Percentiles rank a stretch among this genome's conserved stretches.
Evolutionary conservation across 2,329 filamentous ascomycete genomes (phyloP).

Genomic region (Fulvia fulva): DNA sequence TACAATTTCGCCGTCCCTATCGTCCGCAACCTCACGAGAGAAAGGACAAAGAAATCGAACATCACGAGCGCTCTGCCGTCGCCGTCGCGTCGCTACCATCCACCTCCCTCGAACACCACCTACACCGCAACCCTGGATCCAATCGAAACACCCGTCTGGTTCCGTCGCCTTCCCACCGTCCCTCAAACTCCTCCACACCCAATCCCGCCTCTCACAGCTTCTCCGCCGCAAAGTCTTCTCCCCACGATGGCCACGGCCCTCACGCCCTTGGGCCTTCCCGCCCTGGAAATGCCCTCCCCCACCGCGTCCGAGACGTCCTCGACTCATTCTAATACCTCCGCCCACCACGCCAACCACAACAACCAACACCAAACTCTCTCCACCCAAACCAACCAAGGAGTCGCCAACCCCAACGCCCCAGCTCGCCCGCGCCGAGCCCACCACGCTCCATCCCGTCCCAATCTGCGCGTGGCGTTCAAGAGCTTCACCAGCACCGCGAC

Average conservation of each 20-base stretch:
- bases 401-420: conserved; percentile 2
- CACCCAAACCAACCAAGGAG: not conserved
- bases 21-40: not conserved
- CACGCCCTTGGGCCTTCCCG: conserved; percentile 21
- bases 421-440: conserved; percentile 13
- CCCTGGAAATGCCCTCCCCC: conserved; percentile 30
- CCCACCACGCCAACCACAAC: conserved; percentile 20
- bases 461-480: conserved; percentile 37
- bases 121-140: conserved; percentile 26
- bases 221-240: conserved; percentile 11
- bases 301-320: conserved; percentile 21
- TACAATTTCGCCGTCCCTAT: not conserved
- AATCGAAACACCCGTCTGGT: conserved; percentile 31
- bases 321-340: conserved; percentile 20
- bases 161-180: conserved; percentile 24
- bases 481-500: conserved; percentile 41
- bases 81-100: not conserved
- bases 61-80: too few species aligned
- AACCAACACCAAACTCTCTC: conserved; percentile 1
- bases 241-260: conserved; percentile 20
- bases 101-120: not conserved
- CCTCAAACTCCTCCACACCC: conserved; percentile 14
- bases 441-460: conserved; percentile 28
- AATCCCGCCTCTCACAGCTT: too few species aligned
- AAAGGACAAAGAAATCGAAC: not conserved